phyloP scores from a whole-genome alignment of 1,284 basidiomycete species.

The Uromyces viciae-fabae region DNA sequence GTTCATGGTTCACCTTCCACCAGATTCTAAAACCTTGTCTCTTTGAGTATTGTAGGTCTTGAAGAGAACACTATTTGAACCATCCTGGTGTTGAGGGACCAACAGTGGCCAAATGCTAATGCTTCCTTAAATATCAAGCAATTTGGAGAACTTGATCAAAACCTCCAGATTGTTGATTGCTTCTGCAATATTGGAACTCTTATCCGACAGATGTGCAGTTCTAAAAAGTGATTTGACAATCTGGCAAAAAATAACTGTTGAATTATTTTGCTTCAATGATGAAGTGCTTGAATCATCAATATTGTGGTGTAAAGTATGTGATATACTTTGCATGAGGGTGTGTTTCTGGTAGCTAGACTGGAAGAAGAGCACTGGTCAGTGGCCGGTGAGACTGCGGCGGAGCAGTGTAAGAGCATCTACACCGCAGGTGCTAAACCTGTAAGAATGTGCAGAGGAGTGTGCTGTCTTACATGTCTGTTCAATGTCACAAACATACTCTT shows the following conservation, averaged over 20 bases:
- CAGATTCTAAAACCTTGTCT: constrained; percentile 58
- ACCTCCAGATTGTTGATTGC: constrained; percentile 57
- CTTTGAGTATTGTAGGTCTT: constrained; percentile 58
- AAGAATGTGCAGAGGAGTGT: too few species aligned
- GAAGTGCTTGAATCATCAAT: not conserved
- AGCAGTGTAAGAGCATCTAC: too few species aligned
- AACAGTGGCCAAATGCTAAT: constrained; percentile 59
- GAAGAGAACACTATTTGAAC: constrained; percentile 60
- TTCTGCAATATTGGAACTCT: constrained; percentile 49
- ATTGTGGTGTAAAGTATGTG: too few species aligned
- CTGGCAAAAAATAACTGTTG: not conserved
- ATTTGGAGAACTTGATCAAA: constrained; percentile 56
- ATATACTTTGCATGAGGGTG: too few species aligned
- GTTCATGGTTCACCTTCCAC: constrained; percentile 56
- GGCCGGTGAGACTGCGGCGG: too few species aligned
- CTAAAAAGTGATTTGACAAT: constrained; percentile 32
- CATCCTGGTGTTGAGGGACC: constrained; percentile 56
- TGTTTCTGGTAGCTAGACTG: too few species aligned
- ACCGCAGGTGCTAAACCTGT: too few species aligned
- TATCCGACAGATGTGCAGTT: constrained; percentile 44
- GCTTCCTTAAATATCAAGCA: constrained; percentile 57
- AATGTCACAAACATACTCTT: too few species aligned
- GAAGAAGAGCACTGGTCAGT: too few species aligned
- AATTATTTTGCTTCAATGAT: not conserved
- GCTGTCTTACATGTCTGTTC: too few species aligned